Base-by-base conservation (phyloP, 2,329 filamentous ascomycete species). In the Fusarium coicis region DNA sequence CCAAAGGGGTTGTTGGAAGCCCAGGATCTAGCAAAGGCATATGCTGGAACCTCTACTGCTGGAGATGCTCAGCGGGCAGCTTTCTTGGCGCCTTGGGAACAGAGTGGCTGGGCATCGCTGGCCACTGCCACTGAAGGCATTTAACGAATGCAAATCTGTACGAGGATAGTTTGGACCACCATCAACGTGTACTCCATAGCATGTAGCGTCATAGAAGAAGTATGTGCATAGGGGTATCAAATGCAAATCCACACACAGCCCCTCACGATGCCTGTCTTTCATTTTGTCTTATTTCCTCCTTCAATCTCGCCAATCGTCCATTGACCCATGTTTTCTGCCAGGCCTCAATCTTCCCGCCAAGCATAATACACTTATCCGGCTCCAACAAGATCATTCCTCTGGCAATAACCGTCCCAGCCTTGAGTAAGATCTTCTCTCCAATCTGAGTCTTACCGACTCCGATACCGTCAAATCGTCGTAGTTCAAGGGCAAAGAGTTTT, bases 271-370 rank as follows among this genome's bases (percentile, higher is more conserved):
- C 44, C 57, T 57, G 68, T 47, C 40, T 72, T 36, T 75, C 65
- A 39, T 80, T 79, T 43, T 77, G 80, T 26, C 86, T 85, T 23
- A 91, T 88, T 18, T 86, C 88, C 56, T 89, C 87, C 79, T 90
- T 91, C 67, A 98, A 81, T 72, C 89, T 88, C 54, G 86, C 87
- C 80, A 97, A 91, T 72, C 93, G 87, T 4, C 90, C 90, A 19
- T 91, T 89, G 52, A 87, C 86, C 96, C 96, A 98, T 12, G 86
- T 86, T 79, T 90, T 91, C 78, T 98, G 93, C 86, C 95, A 89
- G 0, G 85, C 85, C 61, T 98, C 95, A 49, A 98, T 88, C 83
- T 93, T 97, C 0, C 96, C 96, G 4, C 96, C 96, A n/a, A 98
- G 82, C 5, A 97, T 79, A n/a, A 89, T 87, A 60, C 90, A 91